phyloP scores from a whole-genome alignment of 768 basidiomycete genomes.

The Pleurotus ostreatus region DNA sequence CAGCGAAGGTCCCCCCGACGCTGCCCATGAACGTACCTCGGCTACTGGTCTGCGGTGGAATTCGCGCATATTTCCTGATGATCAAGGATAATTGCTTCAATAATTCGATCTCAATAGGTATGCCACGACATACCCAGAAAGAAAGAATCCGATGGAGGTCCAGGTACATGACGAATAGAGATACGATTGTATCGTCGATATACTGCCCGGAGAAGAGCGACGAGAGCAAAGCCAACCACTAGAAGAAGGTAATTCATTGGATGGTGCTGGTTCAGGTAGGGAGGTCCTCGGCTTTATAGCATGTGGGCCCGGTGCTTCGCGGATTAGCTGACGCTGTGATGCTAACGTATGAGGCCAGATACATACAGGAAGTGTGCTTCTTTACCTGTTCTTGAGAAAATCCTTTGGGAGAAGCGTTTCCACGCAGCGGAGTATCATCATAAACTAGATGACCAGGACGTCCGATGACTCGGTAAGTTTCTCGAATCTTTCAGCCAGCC shows the following conservation, averaged over 20 bases:
- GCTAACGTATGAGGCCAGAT: too few relatives aligned
- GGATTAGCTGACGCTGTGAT: too few relatives aligned
- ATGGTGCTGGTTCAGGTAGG: too few relatives aligned
- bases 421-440: too few relatives aligned
- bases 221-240: conserved; percentile 5
- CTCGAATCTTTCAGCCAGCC: too few relatives aligned
- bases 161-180: conserved; percentile 29
- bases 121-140: conserved; percentile 26
- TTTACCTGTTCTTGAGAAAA: too few relatives aligned
- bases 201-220: conserved; percentile 17
- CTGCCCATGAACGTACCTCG: conserved; percentile 18
- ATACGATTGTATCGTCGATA: conserved; percentile 28
- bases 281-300: too few relatives aligned
- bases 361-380: too few relatives aligned
- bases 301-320: too few relatives aligned
- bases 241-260: background rate
- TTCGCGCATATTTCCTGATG: conserved; percentile 23
- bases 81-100: background rate
- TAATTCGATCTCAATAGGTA: background rate
- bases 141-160: conserved; percentile 33
- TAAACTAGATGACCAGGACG: too few relatives aligned
- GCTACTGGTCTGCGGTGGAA: conserved; percentile 29
- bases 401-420: too few relatives aligned
- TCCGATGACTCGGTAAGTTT: too few relatives aligned
- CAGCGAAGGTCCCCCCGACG: conserved; percentile 8